Base-by-base conservation (phyloP, 345 rosid genomes). In the Turnera subulata region DNA sequence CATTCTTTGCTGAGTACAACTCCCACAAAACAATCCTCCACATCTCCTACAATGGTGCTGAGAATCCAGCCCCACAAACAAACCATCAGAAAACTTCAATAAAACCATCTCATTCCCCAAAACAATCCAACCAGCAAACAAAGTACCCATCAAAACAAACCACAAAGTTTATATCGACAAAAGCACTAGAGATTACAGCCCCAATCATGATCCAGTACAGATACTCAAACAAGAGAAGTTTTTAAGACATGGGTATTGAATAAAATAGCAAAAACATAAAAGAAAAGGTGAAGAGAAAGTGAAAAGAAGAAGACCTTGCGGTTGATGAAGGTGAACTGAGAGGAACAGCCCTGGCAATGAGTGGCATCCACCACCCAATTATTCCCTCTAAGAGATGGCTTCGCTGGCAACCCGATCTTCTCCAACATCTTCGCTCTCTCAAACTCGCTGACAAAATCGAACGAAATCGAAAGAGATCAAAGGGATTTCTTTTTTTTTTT, bases 21-120 rank as follows among this genome's bases (percentile, higher is more conserved):
- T 72, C 64, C 74, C 71, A 76, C 97, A 93, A 71, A 87, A 93
- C 56, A 93, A 40, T 4, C 99, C 96, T n/a, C 96, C 99, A 65
- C 95, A 93, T 65, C 96, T 76, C 58, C 97, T 79, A 70, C 97
- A 93, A 71, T 93, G 97, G 67, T 93, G 97, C 99, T 93, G 84
- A 17, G 26, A 33, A 61, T 35, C 65, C 39, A 70, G 35, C 23
- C 39, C 53, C 57, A 48, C 33, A 64, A 29, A 25, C 33, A 56
- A 39, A 33, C 8, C 35, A 29, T 29, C 35, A 29, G 12, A 42
- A 42, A 6, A 42, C 7, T 42, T 11, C 7, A 42, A n/a, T n/a
- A n/a, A n/a, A n/a, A n/a, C n/a, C n/a, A n/a, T n/a, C n/a, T n/a
- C n/a, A n/a, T n/a, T n/a, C n/a, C n/a, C n/a, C n/a, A n/a, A n/a